These are phyloP conservation scores for Avena eriantha DNA, from an alignment of 176 grass and related monocot species.

Conservation along the genomic window DNA sequence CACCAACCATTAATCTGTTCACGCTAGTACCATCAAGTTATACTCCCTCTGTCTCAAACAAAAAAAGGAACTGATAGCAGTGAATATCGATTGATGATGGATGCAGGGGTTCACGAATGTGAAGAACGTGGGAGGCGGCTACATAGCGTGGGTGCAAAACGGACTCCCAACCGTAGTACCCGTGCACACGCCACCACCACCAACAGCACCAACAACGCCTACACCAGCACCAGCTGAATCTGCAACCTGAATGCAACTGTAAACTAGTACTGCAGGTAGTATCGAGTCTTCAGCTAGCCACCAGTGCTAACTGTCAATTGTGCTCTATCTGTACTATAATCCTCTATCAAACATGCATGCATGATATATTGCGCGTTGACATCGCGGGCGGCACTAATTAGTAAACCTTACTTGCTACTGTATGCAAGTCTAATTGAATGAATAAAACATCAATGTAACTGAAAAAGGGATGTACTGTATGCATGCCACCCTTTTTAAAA, in stretches of 20 bases:
- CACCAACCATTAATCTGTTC: not conserved
- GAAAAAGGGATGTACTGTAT: not conserved
- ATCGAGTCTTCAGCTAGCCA: not conserved
- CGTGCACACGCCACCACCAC: not conserved
- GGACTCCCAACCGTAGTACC: not conserved
- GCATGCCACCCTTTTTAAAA: no score
- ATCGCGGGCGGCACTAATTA: no score
- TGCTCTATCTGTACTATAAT: not conserved
- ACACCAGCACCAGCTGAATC: not conserved
- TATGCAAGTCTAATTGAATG: no score
- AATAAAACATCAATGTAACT: not conserved
- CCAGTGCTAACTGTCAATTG: not conserved
- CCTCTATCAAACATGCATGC: not conserved
- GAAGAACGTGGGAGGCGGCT: constrained; percentile 52
- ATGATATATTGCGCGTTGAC: no score
- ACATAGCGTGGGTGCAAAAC: constrained; percentile 28
- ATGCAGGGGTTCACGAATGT: constrained; percentile 50
- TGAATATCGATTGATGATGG: not conserved
- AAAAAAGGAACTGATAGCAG: not conserved
- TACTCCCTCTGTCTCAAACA: not conserved
- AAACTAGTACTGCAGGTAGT: not conserved
- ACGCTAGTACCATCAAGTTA: not conserved
- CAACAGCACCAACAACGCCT: not conserved
- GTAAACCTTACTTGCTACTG: no score
- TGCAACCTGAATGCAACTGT: not conserved